Evolutionary conservation across 192 early-diverging fungal genomes (phyloP).

Genomic region (Allomyces javanicus): DNA sequence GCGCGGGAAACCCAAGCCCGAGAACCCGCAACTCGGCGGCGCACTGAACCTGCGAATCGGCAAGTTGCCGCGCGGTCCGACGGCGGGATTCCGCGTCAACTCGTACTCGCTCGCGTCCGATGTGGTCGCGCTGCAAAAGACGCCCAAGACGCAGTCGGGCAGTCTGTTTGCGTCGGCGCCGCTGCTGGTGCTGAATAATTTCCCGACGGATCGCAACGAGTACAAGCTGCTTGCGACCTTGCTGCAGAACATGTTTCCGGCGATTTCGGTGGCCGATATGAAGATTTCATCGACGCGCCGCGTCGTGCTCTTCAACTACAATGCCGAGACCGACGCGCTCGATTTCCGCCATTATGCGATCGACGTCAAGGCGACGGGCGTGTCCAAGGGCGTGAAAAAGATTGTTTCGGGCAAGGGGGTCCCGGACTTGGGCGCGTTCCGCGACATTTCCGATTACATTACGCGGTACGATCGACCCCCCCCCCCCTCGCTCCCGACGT

Average conservation of each 20-base stretch:
- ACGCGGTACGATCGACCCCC: slow-evolving; percentile 23
- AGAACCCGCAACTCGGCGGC: slow-evolving; percentile 3
- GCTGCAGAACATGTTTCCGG: slow-evolving; percentile 92
- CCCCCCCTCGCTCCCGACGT: neutral
- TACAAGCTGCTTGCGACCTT: slow-evolving; percentile 82
- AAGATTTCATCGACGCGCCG: slow-evolving; percentile 70
- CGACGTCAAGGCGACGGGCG: slow-evolving; percentile 65
- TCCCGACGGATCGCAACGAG: slow-evolving; percentile 35
- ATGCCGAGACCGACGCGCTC: slow-evolving; percentile 56
- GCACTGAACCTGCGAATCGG: slow-evolving; percentile 63
- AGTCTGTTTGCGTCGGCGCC: slow-evolving; percentile 59
- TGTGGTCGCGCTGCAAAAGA: slow-evolving; percentile 52
- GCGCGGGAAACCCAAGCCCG: slow-evolving; percentile 16
- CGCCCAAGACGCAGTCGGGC: slow-evolving; percentile 49
- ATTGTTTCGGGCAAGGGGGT: slow-evolving; percentile 51
- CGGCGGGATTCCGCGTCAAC: slow-evolving; percentile 63
- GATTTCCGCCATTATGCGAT: slow-evolving; percentile 91
- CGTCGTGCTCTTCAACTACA: slow-evolving; percentile 80
- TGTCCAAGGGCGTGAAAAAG: slow-evolving; percentile 75
- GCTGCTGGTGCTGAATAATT: slow-evolving; percentile 37
- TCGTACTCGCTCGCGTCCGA: slow-evolving; percentile 68
- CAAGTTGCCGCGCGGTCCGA: slow-evolving; percentile 79
- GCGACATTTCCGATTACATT: slow-evolving; percentile 87
- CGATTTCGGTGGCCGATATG: slow-evolving; percentile 92
- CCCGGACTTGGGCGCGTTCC: slow-evolving; percentile 54